Evolutionary conservation across 352 stramenopile species (phyloP), one percentile per base, ranked within the genome.

Genomic region (Globisporangium iwayamae): DNA sequence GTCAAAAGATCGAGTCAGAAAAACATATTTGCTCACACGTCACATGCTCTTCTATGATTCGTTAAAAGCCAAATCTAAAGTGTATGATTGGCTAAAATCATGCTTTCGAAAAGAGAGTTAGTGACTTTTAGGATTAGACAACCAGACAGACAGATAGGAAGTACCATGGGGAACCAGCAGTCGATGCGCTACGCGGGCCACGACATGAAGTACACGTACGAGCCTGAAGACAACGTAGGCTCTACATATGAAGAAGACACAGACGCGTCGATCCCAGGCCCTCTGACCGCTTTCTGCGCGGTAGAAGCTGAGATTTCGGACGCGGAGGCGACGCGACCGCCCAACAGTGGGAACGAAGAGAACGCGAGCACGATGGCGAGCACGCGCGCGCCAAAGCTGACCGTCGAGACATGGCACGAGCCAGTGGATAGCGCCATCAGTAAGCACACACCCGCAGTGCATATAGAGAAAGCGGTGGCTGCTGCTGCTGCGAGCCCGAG

Each of bases 151-250:
- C n/a, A n/a, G n/a, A n/a, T n/a, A n/a, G n/a, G n/a, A n/a, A n/a
- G n/a, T n/a, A 45, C 38, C 13, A 61, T 61, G 55, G 55, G 55
- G 22, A 61, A 61, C 16, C 55, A 61, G 55, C 55, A 47, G 38
- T 61, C 55, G 55, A 38, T 50, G 41, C 55, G 55, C 39, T 46
- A 32, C 18, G 20, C 38, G 20, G 32, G 34, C 18, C 36, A 18
- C 11, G 38, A 61, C 20, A 22, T n/a, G 5, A 7, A 30, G 5
- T 50, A 38, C 39, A 28, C 52, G 55, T 52, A 52, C 14, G 55
- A 52, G 5, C 30, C 45, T 6, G 39, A 38, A 39, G 39, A 39
- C 25, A 10, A 47, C 39, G n/a, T 10, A 4, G 11, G 3, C 14
- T 36, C 5, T 7, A 16, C 32, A 14, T 32, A 61, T n/a, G 22